A percentile compares a stretch with the other conserved stretches of the same genome.
Conservation (phyloP, 2,329 filamentous ascomycete species). For the Malbranchea cinnamomea region DNA sequence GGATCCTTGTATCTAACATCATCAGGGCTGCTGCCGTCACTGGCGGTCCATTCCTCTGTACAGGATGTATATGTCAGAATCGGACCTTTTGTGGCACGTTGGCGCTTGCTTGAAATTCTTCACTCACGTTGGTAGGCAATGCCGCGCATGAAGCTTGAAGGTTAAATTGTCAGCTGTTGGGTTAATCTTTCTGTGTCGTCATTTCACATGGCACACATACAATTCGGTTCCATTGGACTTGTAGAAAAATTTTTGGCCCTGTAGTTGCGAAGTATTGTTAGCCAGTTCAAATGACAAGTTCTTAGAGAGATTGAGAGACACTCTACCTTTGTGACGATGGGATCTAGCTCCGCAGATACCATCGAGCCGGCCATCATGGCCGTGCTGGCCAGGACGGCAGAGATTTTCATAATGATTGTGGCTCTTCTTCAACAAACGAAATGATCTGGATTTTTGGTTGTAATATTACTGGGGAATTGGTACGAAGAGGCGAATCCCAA, state of each 20-base stretch:
- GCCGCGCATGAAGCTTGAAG: conserved; percentile 62
- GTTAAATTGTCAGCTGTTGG: conserved; percentile 10
- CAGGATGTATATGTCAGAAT: conserved; percentile 8
- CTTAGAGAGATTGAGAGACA: neutral
- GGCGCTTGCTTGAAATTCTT: no score
- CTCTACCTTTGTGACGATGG: conserved; percentile 48
- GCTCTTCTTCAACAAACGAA: conserved; percentile 3
- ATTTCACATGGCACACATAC: conserved; percentile 22
- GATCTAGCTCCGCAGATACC: conserved; percentile 39
- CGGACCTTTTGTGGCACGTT: conserved; percentile 8
- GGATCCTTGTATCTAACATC: conserved; percentile 60
- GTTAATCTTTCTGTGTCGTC: conserved; percentile 3
- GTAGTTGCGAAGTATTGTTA: conserved; percentile 12
- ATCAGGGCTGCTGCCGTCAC: conserved; percentile 37
- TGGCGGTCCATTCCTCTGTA: conserved; percentile 45
- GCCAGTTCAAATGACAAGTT: neutral
- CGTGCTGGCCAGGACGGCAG: conserved; percentile 34
- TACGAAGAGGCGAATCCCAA: neutral
- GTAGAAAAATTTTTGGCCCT: conserved; percentile 82
- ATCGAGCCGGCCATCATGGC: conserved; percentile 34
- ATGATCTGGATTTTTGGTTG: conserved; percentile 9
- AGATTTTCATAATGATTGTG: conserved; percentile 44
- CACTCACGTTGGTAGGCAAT: conserved; percentile 70
- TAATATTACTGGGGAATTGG: no score
- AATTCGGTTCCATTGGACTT: conserved; percentile 64